Percentiles rank a stretch among this genome's conserved stretches.
These are phyloP conservation scores for Diaporthe longicolla DNA, from an alignment of 2,329 filamentous ascomycete species.

Conservation along the genomic window DNA sequence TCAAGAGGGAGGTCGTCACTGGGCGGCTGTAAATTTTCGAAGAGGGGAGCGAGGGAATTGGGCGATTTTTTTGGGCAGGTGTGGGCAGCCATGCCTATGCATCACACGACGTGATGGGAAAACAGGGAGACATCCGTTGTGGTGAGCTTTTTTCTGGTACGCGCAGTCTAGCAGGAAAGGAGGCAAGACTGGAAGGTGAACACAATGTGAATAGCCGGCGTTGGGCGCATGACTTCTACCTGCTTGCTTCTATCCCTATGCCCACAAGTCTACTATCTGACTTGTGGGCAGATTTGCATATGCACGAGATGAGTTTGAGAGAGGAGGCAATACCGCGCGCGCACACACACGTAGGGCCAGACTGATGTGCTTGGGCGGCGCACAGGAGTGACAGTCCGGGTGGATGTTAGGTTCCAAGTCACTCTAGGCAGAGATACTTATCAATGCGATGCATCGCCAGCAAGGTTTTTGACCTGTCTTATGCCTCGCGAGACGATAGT, in stretches of 20 bases:
- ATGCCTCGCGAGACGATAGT: background rate
- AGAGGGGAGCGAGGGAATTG: background rate
- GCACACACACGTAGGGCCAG: background rate
- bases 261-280: background rate
- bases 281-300: slow-evolving; percentile 24
- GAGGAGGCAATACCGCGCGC: background rate
- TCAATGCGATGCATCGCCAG: background rate
- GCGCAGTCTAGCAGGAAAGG: background rate
- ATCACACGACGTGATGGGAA: slow-evolving; percentile 9
- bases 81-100: background rate
- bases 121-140: slow-evolving; percentile 1
- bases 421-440: background rate
- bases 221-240: slow-evolving; percentile 20
- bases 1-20: slow-evolving; percentile 68
- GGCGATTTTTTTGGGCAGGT: background rate
- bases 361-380: slow-evolving; percentile 18
- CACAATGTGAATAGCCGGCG: slow-evolving; percentile 36
- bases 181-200: background rate
- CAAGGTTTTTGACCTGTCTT: background rate
- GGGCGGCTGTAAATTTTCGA: slow-evolving; percentile 55
- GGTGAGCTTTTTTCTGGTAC: background rate
- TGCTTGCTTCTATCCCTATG: slow-evolving; percentile 3
- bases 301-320: slow-evolving; percentile 25
- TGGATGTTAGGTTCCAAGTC: background rate
- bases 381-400: background rate